Base-by-base conservation (phyloP, 441 rosid species). In the Euphorbia celastroides region DNA sequence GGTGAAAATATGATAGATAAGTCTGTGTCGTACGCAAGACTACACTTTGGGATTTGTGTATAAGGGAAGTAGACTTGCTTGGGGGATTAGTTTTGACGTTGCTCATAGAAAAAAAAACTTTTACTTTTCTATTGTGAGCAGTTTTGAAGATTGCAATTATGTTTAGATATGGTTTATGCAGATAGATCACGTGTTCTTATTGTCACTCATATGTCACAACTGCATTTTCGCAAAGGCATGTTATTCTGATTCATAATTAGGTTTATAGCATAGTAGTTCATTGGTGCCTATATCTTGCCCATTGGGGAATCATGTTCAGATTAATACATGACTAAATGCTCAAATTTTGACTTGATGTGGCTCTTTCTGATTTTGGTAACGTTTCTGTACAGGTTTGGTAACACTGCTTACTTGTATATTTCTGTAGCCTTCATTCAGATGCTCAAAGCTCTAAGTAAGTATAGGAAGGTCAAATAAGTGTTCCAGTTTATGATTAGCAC, bases 361-460 rank as follows among this genome's bases (percentile, higher is more conserved):
- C 62, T 28, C 23, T 70, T 57, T 57, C 57, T 41, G 32, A 55
- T 70, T 62, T 65, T 58, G 44, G 62, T 48, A 57, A 64, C 50
- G 51, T 58, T 46, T 64, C 42, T 52, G 52, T 66, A 54, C 90
- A 93, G 98, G 98, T 93, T 93, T 82, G 98, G 98, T 44, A 93
- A 91, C 78, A 93, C 99, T 68, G 97, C 99, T 52, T 93, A 93
- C 71, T 84, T 93, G 78, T 89, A 86, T 79, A 94, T 92, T 62
- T 94, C 96, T 11, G 97, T 91, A 71, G 99, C 99, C 79, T 93
- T 93, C 78, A 93, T 91, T 75, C 99, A 93, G 87, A 94, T 94
- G 99, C 98, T 94, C 50, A 94, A 94, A 82, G 99, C 99, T 72
- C 74, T 94, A 73, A 94, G 99, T 94, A 92, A 73, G 98, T 74